Conservation (phyloP, 2,329 filamentous ascomycete species). For the Diaporthe aspalathi region DNA sequence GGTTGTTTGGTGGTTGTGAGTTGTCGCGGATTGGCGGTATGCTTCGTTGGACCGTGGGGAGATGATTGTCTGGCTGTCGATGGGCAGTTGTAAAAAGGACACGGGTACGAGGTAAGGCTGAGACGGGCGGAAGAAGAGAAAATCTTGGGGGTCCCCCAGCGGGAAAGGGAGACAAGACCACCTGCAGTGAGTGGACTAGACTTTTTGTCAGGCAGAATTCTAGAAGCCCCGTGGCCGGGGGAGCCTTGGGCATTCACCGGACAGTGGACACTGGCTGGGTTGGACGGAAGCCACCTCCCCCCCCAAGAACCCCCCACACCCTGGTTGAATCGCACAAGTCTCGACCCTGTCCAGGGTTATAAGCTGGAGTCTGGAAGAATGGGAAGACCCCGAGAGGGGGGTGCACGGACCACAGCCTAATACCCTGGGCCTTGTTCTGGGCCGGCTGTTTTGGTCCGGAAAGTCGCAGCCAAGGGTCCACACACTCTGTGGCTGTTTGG, state of each 20-base stretch:
- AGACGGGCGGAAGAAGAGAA: conserved; percentile 1
- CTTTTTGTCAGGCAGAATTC: conserved; percentile 35
- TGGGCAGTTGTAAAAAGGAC: neutral
- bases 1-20: neutral
- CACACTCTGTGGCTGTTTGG: conserved; percentile 7
- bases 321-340: conserved; percentile 22
- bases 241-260: neutral
- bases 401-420: conserved; percentile 32
- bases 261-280: no score
- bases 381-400: neutral
- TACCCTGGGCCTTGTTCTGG: conserved; percentile 10
- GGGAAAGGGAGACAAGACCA: neutral
- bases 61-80: conserved; percentile 1
- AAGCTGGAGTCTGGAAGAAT: no score
- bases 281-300: no score
- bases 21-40: neutral
- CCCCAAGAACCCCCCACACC: neutral
- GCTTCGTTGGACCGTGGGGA: no score
- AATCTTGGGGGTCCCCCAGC: neutral
- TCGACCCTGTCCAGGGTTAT: conserved; percentile 9
- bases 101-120: neutral
- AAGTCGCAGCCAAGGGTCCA: conserved; percentile 14
- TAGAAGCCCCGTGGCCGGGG: neutral
- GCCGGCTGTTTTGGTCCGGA: conserved; percentile 7
- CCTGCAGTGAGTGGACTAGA: no score